Conservation (phyloP, 768 basidiomycete genomes). For the Suillus decipiens region DNA sequence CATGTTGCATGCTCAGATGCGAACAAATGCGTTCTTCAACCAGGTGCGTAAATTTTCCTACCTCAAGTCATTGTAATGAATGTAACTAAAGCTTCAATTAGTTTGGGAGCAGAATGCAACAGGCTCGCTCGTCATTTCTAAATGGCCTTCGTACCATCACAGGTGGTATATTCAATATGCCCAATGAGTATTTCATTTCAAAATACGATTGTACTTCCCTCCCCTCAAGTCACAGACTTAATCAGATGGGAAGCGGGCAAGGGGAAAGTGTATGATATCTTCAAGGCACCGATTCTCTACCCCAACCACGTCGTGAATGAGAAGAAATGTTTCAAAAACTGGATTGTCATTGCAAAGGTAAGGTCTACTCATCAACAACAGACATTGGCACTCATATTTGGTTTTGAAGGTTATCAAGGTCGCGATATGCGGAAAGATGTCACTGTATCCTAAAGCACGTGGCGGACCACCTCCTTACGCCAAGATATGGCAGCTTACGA, state of each 20-base stretch:
- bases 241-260: neutral
- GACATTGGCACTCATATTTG: neutral
- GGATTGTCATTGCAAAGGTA: slow-evolving; percentile 5
- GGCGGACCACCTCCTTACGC: neutral
- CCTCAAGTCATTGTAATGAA: neutral
- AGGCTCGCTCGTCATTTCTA: neutral
- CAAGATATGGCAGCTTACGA: neutral
- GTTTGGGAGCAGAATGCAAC: neutral
- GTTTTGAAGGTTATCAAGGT: slow-evolving; percentile 11
- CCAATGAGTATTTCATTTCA: neutral
- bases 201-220: neutral
- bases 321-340: slow-evolving; percentile 4
- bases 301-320: neutral
- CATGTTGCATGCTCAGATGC: no score
- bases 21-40: neutral
- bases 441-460: neutral
- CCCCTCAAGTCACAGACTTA: neutral
- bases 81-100: neutral
- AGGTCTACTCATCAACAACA: neutral
- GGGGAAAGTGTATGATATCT: neutral
- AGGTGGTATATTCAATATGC: slow-evolving; percentile 4
- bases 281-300: slow-evolving; percentile 3
- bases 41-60: neutral
- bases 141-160: neutral
- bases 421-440: slow-evolving; percentile 2